phyloP scores from a whole-genome alignment of 1,139 yeast species.

The Martiniozyma asiatica region DNA sequence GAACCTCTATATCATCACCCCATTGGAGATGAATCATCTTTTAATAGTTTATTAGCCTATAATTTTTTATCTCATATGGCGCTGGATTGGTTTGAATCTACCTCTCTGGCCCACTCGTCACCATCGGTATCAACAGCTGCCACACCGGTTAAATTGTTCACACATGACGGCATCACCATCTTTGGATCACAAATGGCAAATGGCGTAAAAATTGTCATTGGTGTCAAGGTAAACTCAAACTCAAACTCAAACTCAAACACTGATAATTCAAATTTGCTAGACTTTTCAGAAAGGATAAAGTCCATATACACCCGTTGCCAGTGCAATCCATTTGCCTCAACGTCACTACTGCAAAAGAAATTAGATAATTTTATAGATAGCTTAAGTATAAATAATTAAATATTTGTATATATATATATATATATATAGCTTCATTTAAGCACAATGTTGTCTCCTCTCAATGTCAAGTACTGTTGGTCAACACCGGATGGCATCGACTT shows the following conservation, averaged over 20 bases:
- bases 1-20: too few relatives aligned
- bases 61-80: constrained; percentile 60
- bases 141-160: constrained; percentile 33
- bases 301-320: constrained; percentile 38
- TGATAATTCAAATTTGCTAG: constrained; percentile 14
- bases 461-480: constrained; percentile 82
- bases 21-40: too few relatives aligned
- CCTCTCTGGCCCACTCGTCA: too few relatives aligned
- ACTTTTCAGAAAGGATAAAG: constrained; percentile 23
- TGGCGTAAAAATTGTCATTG: constrained; percentile 48
- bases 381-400: constrained; percentile 17
- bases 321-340: constrained; percentile 42
- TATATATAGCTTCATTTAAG: constrained; percentile 31
- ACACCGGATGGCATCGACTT: constrained; percentile 79
- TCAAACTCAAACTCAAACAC: constrained; percentile 6
- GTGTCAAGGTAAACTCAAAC: constrained; percentile 21
- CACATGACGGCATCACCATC: constrained; percentile 49
- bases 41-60: constrained; percentile 42
- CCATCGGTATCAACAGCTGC: constrained; percentile 8
- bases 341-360: constrained; percentile 20
- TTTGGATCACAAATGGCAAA: constrained; percentile 53
- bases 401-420: background rate
- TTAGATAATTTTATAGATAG: constrained; percentile 29
- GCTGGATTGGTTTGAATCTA: constrained; percentile 48
- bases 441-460: constrained; percentile 82